Evolutionary conservation across 768 basidiomycete species (phyloP).

Genomic region (Lepiota venenata): DNA sequence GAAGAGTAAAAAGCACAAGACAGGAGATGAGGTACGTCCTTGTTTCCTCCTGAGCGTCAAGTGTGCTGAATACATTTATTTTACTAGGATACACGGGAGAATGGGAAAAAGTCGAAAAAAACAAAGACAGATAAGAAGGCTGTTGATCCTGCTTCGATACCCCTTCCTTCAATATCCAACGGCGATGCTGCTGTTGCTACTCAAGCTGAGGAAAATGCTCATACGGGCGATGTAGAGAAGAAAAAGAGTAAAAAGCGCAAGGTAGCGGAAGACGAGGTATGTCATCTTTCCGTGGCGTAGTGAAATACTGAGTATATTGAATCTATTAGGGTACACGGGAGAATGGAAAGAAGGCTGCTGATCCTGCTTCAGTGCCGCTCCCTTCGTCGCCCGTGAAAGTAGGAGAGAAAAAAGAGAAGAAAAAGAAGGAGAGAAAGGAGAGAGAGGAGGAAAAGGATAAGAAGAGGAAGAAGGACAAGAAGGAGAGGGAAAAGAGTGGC

Average conservation of each 20-base stretch:
- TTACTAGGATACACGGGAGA: neutral
- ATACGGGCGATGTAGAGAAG: slow-evolving; percentile 6
- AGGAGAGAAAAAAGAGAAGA: slow-evolving; percentile 27
- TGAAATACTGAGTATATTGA: too few species aligned
- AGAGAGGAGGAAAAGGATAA: slow-evolving; percentile 17
- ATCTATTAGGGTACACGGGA: too few species aligned
- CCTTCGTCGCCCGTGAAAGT: slow-evolving; percentile 11
- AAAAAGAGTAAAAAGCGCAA: slow-evolving; percentile 1
- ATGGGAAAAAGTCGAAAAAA: slow-evolving; percentile 24
- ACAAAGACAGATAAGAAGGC: slow-evolving; percentile 21
- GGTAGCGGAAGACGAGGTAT: slow-evolving; percentile 15
- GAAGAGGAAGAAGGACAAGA: slow-evolving; percentile 15
- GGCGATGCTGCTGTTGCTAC: neutral
- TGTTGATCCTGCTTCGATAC: neutral
- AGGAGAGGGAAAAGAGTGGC: too few species aligned
- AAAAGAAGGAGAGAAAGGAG: slow-evolving; percentile 28
- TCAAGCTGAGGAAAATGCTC: too few species aligned
- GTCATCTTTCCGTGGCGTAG: too few species aligned
- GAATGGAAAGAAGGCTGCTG: neutral
- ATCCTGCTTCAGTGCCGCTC: slow-evolving; percentile 12
- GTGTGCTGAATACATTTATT: neutral
- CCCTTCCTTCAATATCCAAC: slow-evolving; percentile 3
- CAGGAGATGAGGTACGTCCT: slow-evolving; percentile 26
- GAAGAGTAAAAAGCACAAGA: slow-evolving; percentile 36
- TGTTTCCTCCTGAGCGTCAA: neutral